phyloP scores from a whole-genome alignment of 441 rosid species.

The Pelargonium australe region DNA sequence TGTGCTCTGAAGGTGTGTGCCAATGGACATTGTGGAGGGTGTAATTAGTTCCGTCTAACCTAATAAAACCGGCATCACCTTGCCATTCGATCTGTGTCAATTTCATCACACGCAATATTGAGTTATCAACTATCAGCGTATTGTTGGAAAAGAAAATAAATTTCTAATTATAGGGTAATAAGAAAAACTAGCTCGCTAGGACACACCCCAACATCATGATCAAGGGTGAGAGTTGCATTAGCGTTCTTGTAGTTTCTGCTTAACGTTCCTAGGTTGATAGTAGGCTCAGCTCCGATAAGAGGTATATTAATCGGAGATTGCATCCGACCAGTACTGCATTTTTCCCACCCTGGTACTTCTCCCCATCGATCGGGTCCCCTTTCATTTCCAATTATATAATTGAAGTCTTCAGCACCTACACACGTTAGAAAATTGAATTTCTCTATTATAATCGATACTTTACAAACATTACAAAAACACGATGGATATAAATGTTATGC shows the following conservation, averaged over 20 bases:
- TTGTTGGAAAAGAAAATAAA: too few species aligned
- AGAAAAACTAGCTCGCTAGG: background rate
- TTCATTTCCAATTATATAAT: slow-evolving; percentile 33
- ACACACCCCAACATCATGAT: slow-evolving; percentile 51
- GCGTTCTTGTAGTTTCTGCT: slow-evolving; percentile 28
- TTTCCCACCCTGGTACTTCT: slow-evolving; percentile 44
- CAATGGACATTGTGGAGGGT: slow-evolving; percentile 63
- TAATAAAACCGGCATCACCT: slow-evolving; percentile 38
- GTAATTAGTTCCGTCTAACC: slow-evolving; percentile 41
- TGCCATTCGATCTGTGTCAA: slow-evolving; percentile 43
- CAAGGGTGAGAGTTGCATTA: slow-evolving; percentile 37
- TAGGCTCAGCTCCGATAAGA: slow-evolving; percentile 23
- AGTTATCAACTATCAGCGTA: too few species aligned
- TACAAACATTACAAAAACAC: too few species aligned
- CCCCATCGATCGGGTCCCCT: slow-evolving; percentile 56
- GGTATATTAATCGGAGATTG: slow-evolving; percentile 55
- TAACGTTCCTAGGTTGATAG: slow-evolving; percentile 20
- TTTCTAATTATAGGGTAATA: background rate
- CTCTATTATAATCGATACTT: too few species aligned
- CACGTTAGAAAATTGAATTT: too few species aligned
- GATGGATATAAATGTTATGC: too few species aligned
- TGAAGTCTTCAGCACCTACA: slow-evolving; percentile 29
- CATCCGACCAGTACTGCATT: slow-evolving; percentile 35
- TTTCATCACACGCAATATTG: too few species aligned
- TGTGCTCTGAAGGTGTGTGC: slow-evolving; percentile 83